Evolutionary conservation across 2,329 filamentous ascomycete species (phyloP), one percentile per base, ranked within the genome.

Genomic region (Clathrospora elynae): DNA sequence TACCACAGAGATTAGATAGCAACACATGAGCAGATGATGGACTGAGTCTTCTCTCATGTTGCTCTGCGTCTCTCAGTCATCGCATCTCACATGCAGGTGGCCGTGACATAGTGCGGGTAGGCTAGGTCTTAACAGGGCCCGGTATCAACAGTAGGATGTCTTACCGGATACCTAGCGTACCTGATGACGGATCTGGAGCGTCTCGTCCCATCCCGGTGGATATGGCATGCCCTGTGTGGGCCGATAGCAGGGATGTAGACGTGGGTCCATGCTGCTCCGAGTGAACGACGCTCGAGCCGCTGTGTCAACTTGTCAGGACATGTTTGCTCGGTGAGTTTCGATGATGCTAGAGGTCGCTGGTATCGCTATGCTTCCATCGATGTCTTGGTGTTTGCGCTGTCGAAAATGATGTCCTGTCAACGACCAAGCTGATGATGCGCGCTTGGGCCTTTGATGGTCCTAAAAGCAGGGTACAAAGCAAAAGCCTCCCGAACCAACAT

Each of bases 141-240:
- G 38, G 49, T 45, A 25, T 35, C 32, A 39, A 39, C 30, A 32
- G 42, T 30, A 32, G 43, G 25, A 32, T 22, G 18, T 33, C 11
- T 29, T 42, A 40, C 36, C 43, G 40, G 40, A 26, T n/a, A n/a
- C n/a, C 37, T 25, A 41, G 31, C 35, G 36, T 30, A 30, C 48
- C 42, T 40, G 47, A 44, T 40, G 28, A 45, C 46, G 42, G 43
- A 53, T 57, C 49, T 61, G 55, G 55, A 61, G 53, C 49, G 46
- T 37, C 34, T 42, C 39, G 36, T 36, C 41, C 25, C 32, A 46
- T 43, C 34, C 30, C 41, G 51, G 35, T 46, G 35, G 39, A 51
- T 34, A 54, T 51, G 52, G 57, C 51, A 39, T 53, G 51, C 46
- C 34, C 52, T 34, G 44, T 42, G 42, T 53, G 46, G 46, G 31